phyloP scores from a whole-genome alignment of 2,329 filamentous ascomycete species.

The Ophiognomonia clavigignenti-juglandacearum region DNA sequence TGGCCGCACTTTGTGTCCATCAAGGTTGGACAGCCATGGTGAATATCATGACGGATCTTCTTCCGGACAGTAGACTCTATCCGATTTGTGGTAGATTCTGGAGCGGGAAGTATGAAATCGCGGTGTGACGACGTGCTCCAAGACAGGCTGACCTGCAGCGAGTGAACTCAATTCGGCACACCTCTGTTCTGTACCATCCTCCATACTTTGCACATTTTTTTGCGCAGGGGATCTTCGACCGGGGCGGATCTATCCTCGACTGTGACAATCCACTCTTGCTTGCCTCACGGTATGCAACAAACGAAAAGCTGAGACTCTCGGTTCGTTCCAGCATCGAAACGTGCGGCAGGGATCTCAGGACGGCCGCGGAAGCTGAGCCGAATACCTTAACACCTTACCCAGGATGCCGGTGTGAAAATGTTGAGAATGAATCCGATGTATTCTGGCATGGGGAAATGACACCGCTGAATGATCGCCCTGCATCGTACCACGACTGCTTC shows the following conservation, averaged over 20 bases:
- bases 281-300: not conserved
- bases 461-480: not conserved
- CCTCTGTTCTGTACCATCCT: too few species aligned
- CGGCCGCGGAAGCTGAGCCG: conserved; percentile 11
- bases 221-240: not conserved
- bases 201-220: too few species aligned
- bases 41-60: too few species aligned
- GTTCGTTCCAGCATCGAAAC: conserved; percentile 2
- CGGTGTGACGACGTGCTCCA: too few species aligned
- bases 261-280: not conserved
- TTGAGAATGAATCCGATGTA: too few species aligned
- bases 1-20: too few species aligned
- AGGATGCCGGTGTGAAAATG: conserved; percentile 4
- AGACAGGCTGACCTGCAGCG: too few species aligned
- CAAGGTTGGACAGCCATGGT: too few species aligned
- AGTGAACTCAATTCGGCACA: too few species aligned
- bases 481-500: conserved; percentile 4
- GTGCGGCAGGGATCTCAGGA: not conserved
- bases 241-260: not conserved
- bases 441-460: conserved; percentile 6
- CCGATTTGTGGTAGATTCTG: too few species aligned
- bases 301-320: not conserved
- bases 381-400: conserved; percentile 11
- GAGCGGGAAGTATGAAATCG: too few species aligned
- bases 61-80: too few species aligned